Base-by-base conservation (phyloP, 192 early-diverging fungal genomes). In the Chytriomyces sp. region DNA sequence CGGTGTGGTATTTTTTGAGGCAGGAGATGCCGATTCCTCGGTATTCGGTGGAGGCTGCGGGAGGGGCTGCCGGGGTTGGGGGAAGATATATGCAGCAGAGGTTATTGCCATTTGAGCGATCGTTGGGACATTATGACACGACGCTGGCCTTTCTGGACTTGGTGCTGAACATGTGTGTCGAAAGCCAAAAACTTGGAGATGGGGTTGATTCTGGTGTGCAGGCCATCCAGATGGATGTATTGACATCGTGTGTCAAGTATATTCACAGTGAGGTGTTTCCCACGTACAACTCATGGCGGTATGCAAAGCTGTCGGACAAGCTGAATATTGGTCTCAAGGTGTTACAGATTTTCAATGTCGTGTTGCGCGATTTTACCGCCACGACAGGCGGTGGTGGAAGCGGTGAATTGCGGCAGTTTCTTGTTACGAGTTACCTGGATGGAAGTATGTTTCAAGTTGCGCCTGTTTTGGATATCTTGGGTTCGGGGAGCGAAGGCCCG, bases 71-170 rank as follows among this genome's bases (percentile, higher is more conserved):
- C n/a, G n/a, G 5, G 4, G 52, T 10, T 7, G 44, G 3, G 25
- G 39, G 57, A 4, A 69, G 77, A 58, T 85, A 77, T 49, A 76
- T 85, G 73, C 79, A 85, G 70, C 64, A 78, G 37, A 60, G 78
- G 12, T 32, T 85, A 0, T 65, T 85, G 4, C 84, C 83, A 14
- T 72, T 57, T 36, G 83, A 84, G 65, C 65, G 39, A 22, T 64
- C 78, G 8, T 39, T 41, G 1, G 84, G 80, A 2, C 34, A n/a
- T 5, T 85, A 85, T 54, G 33, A 58, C 4, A 76, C 78, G 26
- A 84, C 80, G 5, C 39, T 85, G 19, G 68, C 79, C 26, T 85
- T 82, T 59, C 63, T 85, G 14, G 76, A 77, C n/a, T 62, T 84
- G 26, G 78, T 81, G n/a, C 4, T 28, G 25, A 59, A 34, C 10